Evolutionary conservation across 2,329 filamentous ascomycete genomes (phyloP), one percentile per base, ranked within the genome.

Genomic region (Paramyrothecium roridum): DNA sequence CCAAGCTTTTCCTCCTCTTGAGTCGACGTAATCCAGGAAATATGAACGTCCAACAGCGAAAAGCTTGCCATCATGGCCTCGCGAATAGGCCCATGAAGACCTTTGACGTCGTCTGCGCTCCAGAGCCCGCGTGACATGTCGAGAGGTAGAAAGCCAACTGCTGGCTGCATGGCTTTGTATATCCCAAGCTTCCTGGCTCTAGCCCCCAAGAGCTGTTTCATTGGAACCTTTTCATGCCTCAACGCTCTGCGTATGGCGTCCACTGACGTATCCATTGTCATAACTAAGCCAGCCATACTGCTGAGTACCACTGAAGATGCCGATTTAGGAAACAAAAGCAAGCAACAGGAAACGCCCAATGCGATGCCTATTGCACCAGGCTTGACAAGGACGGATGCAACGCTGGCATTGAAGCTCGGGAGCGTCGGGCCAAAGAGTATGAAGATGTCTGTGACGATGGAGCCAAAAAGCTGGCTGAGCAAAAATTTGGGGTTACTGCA

Each of bases 321-420:
- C 0, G 79, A 81, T 45, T 74, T 73, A 0, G 79, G 79, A 53
- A 81, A 81, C 48, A 81, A 67, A 3, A 81, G 54, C 1, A 81
- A 52, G 6, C 71, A 74, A 48, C 73, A 77, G 3, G 67, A 72
- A 2, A 76, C 53, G 1, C 78, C 79, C 1, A 81, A 62, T 0
- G 73, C 79, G 8, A 77, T 67, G 0, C 76, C 78, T 19, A 77
- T 71, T 1, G 75, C 76, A 1, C 73, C 75, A 1, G 79, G 79
- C 45, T 76, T 74, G 3, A 80, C 68, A 20, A 81, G 57, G 0
- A 70, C 46, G 4, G 67, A 59, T 0, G 74, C 70, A 3, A 82
- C 52, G 0, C 61, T 74, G 3, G 72, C 73, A 3, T 63, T 66
- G 56, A 77, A 80, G 0, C 64, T 65, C 1, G 76, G 71, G 6